phyloP scores from a whole-genome alignment of 768 basidiomycete genomes.

The Macrolepiota dolichaula region DNA sequence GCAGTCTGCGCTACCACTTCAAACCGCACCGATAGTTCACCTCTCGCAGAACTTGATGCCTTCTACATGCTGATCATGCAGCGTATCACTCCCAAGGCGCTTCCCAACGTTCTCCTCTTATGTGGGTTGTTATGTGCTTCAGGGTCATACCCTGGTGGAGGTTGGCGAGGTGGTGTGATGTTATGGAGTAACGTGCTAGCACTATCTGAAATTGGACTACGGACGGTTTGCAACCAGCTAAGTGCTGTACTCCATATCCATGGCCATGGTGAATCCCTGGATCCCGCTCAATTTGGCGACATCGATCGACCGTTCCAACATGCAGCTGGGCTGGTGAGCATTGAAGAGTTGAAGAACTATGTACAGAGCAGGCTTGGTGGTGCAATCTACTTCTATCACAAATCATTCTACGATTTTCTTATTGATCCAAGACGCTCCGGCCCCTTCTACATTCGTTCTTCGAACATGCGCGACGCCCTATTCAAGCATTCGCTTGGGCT shows the following conservation, averaged over 20 bases:
- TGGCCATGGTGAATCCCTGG: not conserved
- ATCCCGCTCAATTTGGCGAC: not conserved
- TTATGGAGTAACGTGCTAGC: not conserved
- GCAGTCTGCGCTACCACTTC: not conserved
- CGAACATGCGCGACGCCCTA: no score
- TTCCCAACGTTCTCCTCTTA: not conserved
- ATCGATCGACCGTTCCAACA: not conserved
- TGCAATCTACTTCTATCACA: not conserved
- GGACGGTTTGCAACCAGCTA: not conserved
- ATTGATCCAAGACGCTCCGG: not conserved
- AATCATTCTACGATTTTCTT: not conserved
- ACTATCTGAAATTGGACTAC: not conserved
- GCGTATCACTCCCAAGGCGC: not conserved
- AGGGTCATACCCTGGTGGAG: no score
- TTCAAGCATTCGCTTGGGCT: not conserved
- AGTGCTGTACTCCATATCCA: not conserved
- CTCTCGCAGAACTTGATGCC: not conserved
- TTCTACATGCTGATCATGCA: not conserved
- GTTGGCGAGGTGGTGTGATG: not conserved
- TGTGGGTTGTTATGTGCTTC: not conserved
- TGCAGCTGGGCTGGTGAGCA: no score
- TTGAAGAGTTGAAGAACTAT: not conserved
- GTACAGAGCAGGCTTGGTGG: not conserved
- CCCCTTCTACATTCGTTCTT: not conserved
- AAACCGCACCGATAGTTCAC: not conserved